Conservation (phyloP, 106 monocot genomes). For the Dendrobium officinale region DNA sequence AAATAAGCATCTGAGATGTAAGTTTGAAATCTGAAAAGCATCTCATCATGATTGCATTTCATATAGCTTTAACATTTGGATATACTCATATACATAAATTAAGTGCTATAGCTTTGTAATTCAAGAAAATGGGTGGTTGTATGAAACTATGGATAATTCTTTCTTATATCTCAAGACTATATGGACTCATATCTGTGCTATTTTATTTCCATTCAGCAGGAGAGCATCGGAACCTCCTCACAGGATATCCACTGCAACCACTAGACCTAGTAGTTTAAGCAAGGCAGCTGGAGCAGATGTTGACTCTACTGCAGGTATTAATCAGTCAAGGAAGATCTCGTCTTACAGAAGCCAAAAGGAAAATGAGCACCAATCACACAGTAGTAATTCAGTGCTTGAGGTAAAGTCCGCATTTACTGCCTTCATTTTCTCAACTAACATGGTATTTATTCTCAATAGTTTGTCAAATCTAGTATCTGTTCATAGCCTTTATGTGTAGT, state of each 20-base stretch:
- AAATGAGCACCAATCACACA: conserved; percentile 35
- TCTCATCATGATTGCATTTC: no score
- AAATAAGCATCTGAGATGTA: no score
- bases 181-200: conserved; percentile 1
- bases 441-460: background rate
- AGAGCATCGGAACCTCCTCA: conserved; percentile 31
- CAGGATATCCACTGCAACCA: conserved; percentile 24
- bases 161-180: background rate
- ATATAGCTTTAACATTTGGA: no score
- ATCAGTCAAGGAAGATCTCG: conserved; percentile 23
- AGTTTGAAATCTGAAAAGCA: no score
- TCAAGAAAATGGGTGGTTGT: background rate
- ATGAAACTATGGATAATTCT: background rate
- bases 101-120: no score
- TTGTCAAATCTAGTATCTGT: background rate
- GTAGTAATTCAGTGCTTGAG: conserved; percentile 44
- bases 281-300: conserved; percentile 17
- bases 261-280: conserved; percentile 12
- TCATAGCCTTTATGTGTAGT: background rate
- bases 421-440: background rate
- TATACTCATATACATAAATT: no score
- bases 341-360: conserved; percentile 49
- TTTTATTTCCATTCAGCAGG: conserved; percentile 17
- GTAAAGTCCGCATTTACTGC: conserved; percentile 14
- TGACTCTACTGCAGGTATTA: conserved; percentile 5